phyloP scores from a whole-genome alignment of 768 basidiomycete species.

The Tylopilus felleus region DNA sequence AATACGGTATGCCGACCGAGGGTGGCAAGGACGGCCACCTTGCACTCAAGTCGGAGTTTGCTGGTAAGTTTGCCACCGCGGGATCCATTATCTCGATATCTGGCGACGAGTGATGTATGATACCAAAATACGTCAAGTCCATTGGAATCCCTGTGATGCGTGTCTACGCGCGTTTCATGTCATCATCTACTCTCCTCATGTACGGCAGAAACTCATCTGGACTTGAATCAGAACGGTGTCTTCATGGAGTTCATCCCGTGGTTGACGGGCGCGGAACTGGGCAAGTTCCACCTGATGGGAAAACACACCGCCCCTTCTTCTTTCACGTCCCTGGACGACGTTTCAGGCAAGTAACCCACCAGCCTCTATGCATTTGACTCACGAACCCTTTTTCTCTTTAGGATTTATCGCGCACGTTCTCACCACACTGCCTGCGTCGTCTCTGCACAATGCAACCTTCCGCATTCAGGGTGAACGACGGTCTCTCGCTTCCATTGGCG shows the following conservation, averaged over 20 bases:
- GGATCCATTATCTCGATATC: not conserved
- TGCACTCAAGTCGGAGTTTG: slow-evolving; percentile 28
- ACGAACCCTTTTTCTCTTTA: slow-evolving; percentile 9
- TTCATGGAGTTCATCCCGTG: slow-evolving; percentile 33
- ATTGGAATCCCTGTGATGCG: slow-evolving; percentile 30
- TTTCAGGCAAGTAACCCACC: slow-evolving; percentile 27
- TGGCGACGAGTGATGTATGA: not conserved
- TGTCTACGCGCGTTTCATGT: slow-evolving; percentile 28
- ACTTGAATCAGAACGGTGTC: slow-evolving; percentile 29
- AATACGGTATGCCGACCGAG: slow-evolving; percentile 36
- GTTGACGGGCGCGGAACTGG: slow-evolving; percentile 26
- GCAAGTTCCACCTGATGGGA: slow-evolving; percentile 33
- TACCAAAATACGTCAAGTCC: slow-evolving; percentile 20
- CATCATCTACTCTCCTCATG: not conserved
- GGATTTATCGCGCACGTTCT: slow-evolving; percentile 36
- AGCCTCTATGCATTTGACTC: not conserved
- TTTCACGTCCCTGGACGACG: slow-evolving; percentile 33
- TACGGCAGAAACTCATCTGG: not conserved
- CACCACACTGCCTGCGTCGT: slow-evolving; percentile 26
- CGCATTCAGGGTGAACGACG: slow-evolving; percentile 37
- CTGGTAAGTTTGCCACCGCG: slow-evolving; percentile 17
- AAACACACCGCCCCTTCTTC: slow-evolving; percentile 31
- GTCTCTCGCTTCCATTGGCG: slow-evolving; percentile 25
- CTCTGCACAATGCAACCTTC: slow-evolving; percentile 31
- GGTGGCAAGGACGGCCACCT: slow-evolving; percentile 28